Evolutionary conservation across 129 eudicot species (phyloP), one percentile per base, ranked within the genome.

Genomic region (Chrysanthemum seticuspe): DNA sequence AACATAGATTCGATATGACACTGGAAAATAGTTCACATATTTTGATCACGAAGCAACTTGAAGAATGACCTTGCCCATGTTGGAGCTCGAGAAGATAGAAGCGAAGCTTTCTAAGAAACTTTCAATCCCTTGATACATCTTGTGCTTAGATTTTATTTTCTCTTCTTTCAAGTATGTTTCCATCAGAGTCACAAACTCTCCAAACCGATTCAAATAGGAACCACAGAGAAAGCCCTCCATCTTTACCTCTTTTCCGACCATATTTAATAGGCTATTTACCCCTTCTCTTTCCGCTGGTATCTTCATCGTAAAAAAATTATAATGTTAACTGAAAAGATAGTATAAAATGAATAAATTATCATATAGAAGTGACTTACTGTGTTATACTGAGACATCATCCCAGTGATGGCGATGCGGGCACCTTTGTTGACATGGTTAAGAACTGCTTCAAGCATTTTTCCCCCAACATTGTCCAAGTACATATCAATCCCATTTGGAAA

Each of bases 391-490:
- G 87, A 80, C 4, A 79, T 83, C 87, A 79, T 83, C 29, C 87
- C 87, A 36, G 84, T 75, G 6, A 83, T 69, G 4, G 76, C 78
- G 59, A 83, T 83, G 25, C 71, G 80, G 11, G 84, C 82, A 13
- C 79, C 78, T 50, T 4, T 80, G 52, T 83, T 83, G 64, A 68
- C 84, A 56, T 83, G 79, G 7, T 80, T 83, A 36, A 83, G 84
- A 10, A 83, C 87, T 14, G 82, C 84, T 72, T 80, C 87, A 0
- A 83, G 79, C 78, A 77, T 76, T 16, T 73, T 68, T 5, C 87
- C 87, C 0, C 87, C 84, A 27, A 83, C 87, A 34, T 83, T 83
- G 29, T 83, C 87, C 67, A 80, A 62, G 80, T 83, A 83, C n/a
- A 79, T 48, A 63, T 83, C 84, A 0, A 83, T 83, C 8, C 87